Evolutionary conservation across 1,284 basidiomycete genomes (phyloP), one percentile per base, ranked within the genome.

Genomic region (Rhodotorula sp.): DNA sequence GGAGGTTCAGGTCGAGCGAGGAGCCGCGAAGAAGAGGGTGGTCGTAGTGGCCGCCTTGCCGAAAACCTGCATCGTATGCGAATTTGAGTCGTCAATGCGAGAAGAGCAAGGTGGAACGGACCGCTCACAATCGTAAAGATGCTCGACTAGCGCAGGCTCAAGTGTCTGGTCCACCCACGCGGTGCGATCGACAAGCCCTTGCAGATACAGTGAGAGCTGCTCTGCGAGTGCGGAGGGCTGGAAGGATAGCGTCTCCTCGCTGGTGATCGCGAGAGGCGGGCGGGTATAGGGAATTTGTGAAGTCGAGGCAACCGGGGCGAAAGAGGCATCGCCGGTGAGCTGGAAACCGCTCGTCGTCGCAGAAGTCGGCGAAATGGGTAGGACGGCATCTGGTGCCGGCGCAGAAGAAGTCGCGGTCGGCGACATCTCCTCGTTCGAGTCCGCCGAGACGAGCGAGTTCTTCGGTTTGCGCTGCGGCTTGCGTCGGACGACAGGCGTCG

Each of bases 1-100:
- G n/a, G 53, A 62, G 24, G 3, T 36, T 24, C 20, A 11, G 44
- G 2, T 48, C 17, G 6, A 62, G 17, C 7, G 1, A 4, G 44
- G 4, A 2, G 17, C 10, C 9, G 20, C 53, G 44, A 30, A 54
- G n/a, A 19, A 55, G 8, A 36, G 46, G 46, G 53, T 62, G 61
- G 53, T 62, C 61, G 53, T 34, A 62, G 53, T 46, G 24, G 44
- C 29, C 17, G 20, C 52, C 32, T 34, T 62, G 53, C 13, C 53
- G 39, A 52, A 47, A 62, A 44, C 61, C 57, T 59, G 44, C 10
- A 36, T 36, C 36, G 36, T 13, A 13, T 13, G 8, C 36, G 36
- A 36, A 8, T 36, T 36, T 36, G 8, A 36, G 36, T 36, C 36
- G 13, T 36, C 36, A 13, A 9, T 2, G 19, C 15, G 29, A 30